A percentile compares a stretch with the other conserved stretches of the same genome.
Evolutionary conservation across 2,329 filamentous ascomycete species (phyloP).

Genomic region (Xylariaceae sp.): DNA sequence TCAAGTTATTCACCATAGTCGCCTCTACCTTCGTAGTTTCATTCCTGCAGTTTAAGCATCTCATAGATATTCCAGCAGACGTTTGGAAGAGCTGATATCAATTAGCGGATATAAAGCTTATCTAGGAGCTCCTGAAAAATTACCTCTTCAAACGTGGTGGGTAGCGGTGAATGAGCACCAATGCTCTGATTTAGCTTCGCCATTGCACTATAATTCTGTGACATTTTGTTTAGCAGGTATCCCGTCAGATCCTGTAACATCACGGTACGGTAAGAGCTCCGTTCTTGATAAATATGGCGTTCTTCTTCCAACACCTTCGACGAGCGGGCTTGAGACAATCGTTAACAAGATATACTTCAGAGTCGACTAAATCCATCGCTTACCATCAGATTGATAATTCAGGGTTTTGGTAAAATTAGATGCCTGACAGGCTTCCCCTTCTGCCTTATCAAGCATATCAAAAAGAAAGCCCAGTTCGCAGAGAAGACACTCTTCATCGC

Average conservation of each 20-base stretch:
- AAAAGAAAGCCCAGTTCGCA: slow-evolving; percentile 95
- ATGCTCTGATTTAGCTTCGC: slow-evolving; percentile 50
- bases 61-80: slow-evolving; percentile 66
- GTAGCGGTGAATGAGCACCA: slow-evolving; percentile 17
- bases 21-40: slow-evolving; percentile 77
- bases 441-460: slow-evolving; percentile 96
- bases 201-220: slow-evolving; percentile 69
- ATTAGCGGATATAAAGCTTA: slow-evolving; percentile 1
- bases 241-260: slow-evolving; percentile 85
- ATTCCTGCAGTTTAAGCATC: slow-evolving; percentile 81
- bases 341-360: slow-evolving; percentile 14
- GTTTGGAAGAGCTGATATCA: slow-evolving; percentile 56
- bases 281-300: slow-evolving; percentile 41
- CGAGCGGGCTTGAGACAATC: slow-evolving; percentile 52
- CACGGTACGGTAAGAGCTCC: slow-evolving; percentile 60
- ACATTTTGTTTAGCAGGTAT: slow-evolving; percentile 79
- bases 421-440: slow-evolving; percentile 89
- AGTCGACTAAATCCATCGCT: slow-evolving; percentile 18
- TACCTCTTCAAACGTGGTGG: slow-evolving; percentile 61
- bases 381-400: slow-evolving; percentile 73
- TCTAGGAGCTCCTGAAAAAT: neutral
- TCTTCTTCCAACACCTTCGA: slow-evolving; percentile 84
- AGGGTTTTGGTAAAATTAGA: slow-evolving; percentile 92
- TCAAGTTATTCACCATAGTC: slow-evolving; percentile 78
- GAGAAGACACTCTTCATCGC: slow-evolving; percentile 77